A percentile compares a stretch with the other conserved stretches of the same genome.
Conservation (phyloP, 1,284 basidiomycete genomes). For the Wolfiporia cocos region DNA sequence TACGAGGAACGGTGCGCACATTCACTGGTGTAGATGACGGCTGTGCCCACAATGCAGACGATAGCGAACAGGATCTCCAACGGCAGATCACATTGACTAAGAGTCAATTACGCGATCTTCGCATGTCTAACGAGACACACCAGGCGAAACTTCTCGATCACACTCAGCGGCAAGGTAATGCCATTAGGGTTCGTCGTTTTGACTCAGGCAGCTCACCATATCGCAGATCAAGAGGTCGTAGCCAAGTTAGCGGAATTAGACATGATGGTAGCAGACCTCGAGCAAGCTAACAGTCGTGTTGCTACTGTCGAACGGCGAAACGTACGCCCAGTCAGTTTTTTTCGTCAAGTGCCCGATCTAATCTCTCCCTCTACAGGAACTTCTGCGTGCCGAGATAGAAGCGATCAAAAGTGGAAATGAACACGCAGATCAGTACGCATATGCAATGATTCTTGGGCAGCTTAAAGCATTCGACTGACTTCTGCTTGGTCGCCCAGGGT, state of each 20-base stretch:
- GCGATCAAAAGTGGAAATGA: conserved; percentile 77
- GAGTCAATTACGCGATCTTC: conserved; percentile 85
- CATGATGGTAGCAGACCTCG: conserved; percentile 88
- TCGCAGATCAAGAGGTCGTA: conserved; percentile 81
- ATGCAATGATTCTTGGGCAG: not conserved
- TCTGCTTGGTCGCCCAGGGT: conserved; percentile 39
- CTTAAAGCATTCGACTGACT: not conserved
- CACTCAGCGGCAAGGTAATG: conserved; percentile 76
- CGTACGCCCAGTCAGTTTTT: conserved; percentile 36
- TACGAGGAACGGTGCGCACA: conserved; percentile 80
- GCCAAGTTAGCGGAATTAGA: conserved; percentile 88
- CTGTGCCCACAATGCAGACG: conserved; percentile 30
- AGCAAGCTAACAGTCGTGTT: conserved; percentile 88
- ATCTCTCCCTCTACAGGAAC: conserved; percentile 52
- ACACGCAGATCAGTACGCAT: conserved; percentile 60
- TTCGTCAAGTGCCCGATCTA: not conserved
- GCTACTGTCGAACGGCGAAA: conserved; percentile 91
- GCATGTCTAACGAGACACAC: conserved; percentile 85
- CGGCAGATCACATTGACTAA: conserved; percentile 82
- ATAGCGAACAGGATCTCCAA: conserved; percentile 88
- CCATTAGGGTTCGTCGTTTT: not conserved
- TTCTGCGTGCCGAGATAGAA: conserved; percentile 91
- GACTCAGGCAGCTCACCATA: not conserved
- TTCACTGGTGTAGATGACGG: not conserved
- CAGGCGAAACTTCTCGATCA: conserved; percentile 90